Conservation (phyloP, 345 rosid genomes). For the Citrus unshiu region DNA sequence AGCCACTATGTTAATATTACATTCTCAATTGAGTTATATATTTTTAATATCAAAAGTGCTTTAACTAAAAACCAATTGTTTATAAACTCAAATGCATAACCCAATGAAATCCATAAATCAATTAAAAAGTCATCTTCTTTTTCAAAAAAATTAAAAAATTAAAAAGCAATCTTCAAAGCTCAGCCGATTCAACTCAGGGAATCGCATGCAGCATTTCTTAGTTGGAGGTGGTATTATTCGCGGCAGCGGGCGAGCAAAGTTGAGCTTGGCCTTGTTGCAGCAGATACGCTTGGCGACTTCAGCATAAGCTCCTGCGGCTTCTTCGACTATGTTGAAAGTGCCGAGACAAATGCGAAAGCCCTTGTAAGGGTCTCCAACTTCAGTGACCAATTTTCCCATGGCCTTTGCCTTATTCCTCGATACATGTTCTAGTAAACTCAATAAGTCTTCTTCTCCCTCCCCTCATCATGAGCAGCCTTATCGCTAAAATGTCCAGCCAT, state of each 20-base stretch:
- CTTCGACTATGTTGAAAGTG: constrained; percentile 74
- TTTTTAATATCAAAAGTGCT: too few species aligned
- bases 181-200: too few species aligned
- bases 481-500: neutral
- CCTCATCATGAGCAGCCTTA: neutral
- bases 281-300: constrained; percentile 81
- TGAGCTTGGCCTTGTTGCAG: constrained; percentile 88
- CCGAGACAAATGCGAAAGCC: constrained; percentile 89
- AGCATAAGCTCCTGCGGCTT: constrained; percentile 83
- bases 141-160: too few species aligned
- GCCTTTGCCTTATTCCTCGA: constrained; percentile 31
- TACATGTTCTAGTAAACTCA: constrained; percentile 64
- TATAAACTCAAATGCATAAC: too few species aligned
- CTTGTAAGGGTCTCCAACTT: constrained; percentile 72
- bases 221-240: too few species aligned
- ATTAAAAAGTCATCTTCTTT: too few species aligned
- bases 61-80: too few species aligned
- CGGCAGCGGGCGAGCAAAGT: constrained; percentile 4
- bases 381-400: constrained; percentile 22
- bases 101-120: too few species aligned
- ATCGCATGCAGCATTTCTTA: too few species aligned
- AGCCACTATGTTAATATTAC: too few species aligned
- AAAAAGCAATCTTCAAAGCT: too few species aligned
- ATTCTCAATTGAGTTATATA: too few species aligned
- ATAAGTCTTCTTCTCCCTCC: constrained; percentile 13